A percentile compares a stretch with the other conserved stretches of the same genome.
phyloP scores from a whole-genome alignment of 2,329 filamentous ascomycete species.

The Pyrenochaeta sp. region DNA sequence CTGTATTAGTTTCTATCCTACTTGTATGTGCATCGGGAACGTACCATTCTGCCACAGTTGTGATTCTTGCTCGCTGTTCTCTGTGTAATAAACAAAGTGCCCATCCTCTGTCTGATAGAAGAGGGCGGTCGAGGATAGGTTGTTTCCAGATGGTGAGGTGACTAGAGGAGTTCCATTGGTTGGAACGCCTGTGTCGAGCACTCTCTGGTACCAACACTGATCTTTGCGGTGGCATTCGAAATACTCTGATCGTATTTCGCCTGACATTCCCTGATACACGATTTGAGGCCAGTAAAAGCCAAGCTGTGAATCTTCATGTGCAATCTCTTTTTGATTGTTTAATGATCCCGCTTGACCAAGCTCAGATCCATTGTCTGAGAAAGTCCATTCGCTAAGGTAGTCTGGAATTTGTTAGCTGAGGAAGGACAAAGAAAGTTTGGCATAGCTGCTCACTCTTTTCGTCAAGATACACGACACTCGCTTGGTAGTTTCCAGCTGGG shows the following conservation, averaged over 20 bases:
- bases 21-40: background rate
- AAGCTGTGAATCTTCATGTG: slow-evolving; percentile 13
- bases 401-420: slow-evolving; percentile 8
- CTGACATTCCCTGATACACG: slow-evolving; percentile 20
- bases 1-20: slow-evolving; percentile 2
- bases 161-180: slow-evolving; percentile 22
- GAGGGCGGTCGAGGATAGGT: slow-evolving; percentile 14
- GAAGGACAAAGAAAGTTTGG: background rate
- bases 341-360: slow-evolving; percentile 19
- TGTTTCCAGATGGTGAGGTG: slow-evolving; percentile 12
- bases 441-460: slow-evolving; percentile 10
- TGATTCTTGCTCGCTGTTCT: slow-evolving; percentile 4
- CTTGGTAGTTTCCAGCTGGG: slow-evolving; percentile 11
- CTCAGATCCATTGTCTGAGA: slow-evolving; percentile 18
- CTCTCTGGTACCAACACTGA: slow-evolving; percentile 22
- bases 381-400: slow-evolving; percentile 22
- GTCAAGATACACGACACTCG: slow-evolving; percentile 21
- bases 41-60: slow-evolving; percentile 18
- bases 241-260: slow-evolving; percentile 15
- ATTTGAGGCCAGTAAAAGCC: slow-evolving; percentile 23
- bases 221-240: slow-evolving; percentile 19
- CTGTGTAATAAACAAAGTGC: slow-evolving; percentile 13
- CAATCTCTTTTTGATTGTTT: slow-evolving; percentile 19
- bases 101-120: slow-evolving; percentile 23
- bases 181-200: slow-evolving; percentile 15